Percentiles rank a stretch among this genome's conserved stretches.
Conservation (phyloP, 257 asterid species). For the Parsonsia alboflavescens region DNA sequence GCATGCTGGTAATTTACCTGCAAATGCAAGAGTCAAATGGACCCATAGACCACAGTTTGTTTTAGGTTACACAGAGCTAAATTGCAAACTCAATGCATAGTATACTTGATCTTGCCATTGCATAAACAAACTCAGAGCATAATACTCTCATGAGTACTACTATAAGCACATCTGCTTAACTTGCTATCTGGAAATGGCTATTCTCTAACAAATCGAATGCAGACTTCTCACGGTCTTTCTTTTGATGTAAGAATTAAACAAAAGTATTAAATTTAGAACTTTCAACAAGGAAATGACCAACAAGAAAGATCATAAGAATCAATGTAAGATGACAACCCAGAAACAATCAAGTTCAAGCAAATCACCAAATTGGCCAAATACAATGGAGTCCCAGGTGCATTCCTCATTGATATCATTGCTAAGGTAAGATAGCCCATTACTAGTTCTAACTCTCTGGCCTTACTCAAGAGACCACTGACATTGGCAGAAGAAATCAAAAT, state of each 20-base stretch:
- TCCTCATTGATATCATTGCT: background rate
- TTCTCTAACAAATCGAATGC: background rate
- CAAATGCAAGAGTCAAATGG: constrained; percentile 9
- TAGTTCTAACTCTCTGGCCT: background rate
- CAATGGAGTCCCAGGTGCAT: background rate
- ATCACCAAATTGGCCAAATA: background rate
- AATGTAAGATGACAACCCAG: background rate
- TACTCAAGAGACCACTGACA: background rate
- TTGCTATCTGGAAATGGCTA: background rate
- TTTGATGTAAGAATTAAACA: background rate
- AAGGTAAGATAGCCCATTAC: background rate
- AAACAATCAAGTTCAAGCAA: background rate
- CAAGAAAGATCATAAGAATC: background rate
- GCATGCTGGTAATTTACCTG: constrained; percentile 48
- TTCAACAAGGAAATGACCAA: background rate
- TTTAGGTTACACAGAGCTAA: background rate
- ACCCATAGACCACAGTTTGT: background rate
- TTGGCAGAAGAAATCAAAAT: background rate
- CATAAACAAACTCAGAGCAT: background rate
- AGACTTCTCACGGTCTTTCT: too few relatives aligned
- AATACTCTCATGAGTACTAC: background rate
- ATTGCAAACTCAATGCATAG: background rate
- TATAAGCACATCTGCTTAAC: background rate
- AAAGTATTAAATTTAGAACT: background rate
- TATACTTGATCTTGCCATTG: background rate